phyloP scores from a whole-genome alignment of 495 filamentous ascomycete species.

The Daldinia childiae region DNA sequence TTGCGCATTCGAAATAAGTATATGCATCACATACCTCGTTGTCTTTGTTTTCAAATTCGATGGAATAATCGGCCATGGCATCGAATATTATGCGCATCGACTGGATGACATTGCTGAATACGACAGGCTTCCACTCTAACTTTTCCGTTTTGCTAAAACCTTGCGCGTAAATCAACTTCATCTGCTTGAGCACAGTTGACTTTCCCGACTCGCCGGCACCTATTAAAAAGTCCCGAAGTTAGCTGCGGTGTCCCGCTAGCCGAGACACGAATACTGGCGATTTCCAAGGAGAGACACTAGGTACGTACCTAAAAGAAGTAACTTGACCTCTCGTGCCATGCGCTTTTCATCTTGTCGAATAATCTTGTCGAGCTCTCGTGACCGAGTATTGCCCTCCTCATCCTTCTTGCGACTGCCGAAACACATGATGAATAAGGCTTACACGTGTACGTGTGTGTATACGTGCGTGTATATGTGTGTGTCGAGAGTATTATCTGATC shows the following conservation, averaged over 20 bases:
- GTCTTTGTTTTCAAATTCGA: constrained; percentile 77
- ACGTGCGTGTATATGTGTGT: neutral
- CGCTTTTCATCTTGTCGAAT: constrained; percentile 85
- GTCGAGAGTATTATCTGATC: constrained; percentile 14
- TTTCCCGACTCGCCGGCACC: constrained; percentile 98
- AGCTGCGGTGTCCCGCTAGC: constrained; percentile 40
- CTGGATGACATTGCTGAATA: constrained; percentile 90
- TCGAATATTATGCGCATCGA: constrained; percentile 91
- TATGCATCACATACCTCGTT: constrained; percentile 72
- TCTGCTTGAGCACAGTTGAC: constrained; percentile 98
- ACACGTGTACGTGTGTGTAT: neutral
- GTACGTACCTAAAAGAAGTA: constrained; percentile 78
- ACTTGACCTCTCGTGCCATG: constrained; percentile 81
- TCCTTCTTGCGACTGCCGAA: constrained; percentile 66
- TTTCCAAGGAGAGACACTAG: constrained; percentile 14
- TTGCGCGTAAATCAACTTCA: constrained; percentile 96
- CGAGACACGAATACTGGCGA: constrained; percentile 30
- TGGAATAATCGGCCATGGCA: constrained; percentile 87
- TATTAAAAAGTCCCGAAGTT: constrained; percentile 51
- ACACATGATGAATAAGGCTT: constrained; percentile 63
- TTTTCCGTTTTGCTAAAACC: constrained; percentile 93
- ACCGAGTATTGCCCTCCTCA: constrained; percentile 59
- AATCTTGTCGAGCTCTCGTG: constrained; percentile 76
- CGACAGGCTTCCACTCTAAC: constrained; percentile 91
- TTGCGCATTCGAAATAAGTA: constrained; percentile 24